Evolutionary conservation across 805 yeast genomes (phyloP).

Genomic region (Pichia membranifaciens): DNA sequence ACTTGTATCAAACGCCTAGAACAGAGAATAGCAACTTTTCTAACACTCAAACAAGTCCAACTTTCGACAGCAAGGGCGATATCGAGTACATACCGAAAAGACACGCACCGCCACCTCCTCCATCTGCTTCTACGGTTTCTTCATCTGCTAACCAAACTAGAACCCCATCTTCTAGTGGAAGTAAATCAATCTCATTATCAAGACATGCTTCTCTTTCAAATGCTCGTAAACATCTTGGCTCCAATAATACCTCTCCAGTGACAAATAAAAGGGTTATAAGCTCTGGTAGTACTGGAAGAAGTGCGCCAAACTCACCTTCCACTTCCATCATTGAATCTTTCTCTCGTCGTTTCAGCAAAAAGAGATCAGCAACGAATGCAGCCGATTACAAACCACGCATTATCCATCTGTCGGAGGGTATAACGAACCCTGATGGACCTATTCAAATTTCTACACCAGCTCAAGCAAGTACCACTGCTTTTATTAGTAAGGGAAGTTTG

Average conservation of each 20-base stretch:
- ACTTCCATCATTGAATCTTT: slow-evolving; percentile 26
- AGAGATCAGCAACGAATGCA: slow-evolving; percentile 7
- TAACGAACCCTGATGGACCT: slow-evolving; percentile 19
- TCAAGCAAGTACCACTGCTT: slow-evolving; percentile 2
- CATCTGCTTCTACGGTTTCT: slow-evolving; percentile 8
- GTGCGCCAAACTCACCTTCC: slow-evolving; percentile 20
- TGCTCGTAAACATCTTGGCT: background rate
- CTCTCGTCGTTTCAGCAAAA: slow-evolving; percentile 24
- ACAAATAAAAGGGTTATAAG: background rate
- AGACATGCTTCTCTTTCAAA: background rate
- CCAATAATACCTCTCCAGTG: slow-evolving; percentile 5
- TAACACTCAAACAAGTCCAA: background rate
- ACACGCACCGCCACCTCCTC: slow-evolving; percentile 34
- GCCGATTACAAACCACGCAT: slow-evolving; percentile 17
- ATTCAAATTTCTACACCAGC: slow-evolving; percentile 18
- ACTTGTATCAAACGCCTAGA: slow-evolving; percentile 6
- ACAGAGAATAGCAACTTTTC: slow-evolving; percentile 10
- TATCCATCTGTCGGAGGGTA: slow-evolving; percentile 22
- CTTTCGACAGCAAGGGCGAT: slow-evolving; percentile 4
- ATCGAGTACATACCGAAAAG: slow-evolving; percentile 30
- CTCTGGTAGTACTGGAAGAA: slow-evolving; percentile 4
- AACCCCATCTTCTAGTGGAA: background rate
- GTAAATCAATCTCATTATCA: background rate
- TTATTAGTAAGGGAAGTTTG: background rate
- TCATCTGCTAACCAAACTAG: background rate